Base-by-base conservation (phyloP, 306 rosid genomes). In the Quercus wislizeni region DNA sequence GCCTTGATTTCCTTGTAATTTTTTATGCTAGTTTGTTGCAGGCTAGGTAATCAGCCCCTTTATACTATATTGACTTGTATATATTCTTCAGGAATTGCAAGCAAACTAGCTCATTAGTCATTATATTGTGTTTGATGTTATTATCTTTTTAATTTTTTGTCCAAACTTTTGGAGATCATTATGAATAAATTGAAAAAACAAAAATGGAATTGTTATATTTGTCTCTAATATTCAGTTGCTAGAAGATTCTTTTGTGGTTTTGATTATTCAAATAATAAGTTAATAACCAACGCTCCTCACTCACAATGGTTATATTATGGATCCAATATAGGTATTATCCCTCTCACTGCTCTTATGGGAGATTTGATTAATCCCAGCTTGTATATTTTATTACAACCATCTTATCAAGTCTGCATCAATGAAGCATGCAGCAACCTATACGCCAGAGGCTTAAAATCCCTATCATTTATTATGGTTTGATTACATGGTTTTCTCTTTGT, bases 361-460 rank as follows among this genome's bases (percentile, higher is more conserved):
- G 30, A 28, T 28, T 28, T 28, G 30, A 94, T 83, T 94, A 92
- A 83, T 84, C 97, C 18, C 97, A 94, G 87, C 95, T 94, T 78
- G 30, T 28, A 28, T 28, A 28, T 28, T 28, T 28, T 0, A 28
- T 94, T 94, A 89, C 77, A 89, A 83, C 74, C 96, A 89, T 83
- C 94, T 90, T 35, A 85, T 85, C 74, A 93, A 91, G 89, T 89
- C 97, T 52, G 92, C 97, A 51, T 85, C 96, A 54, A 64, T 91
- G 41, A 93, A 88, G 80, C 84, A 91, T 3, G 85, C 92, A 17
- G 87, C 91, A 20, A 59, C 88, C 71, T 58, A 92, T 3, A 84
- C 89, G 85, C 97, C 92, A 20, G 89, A 93, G 79, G 91, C 87
- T 71, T 92, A 84, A 89, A 19, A 10, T 5, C 11, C 27, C 62